Evolutionary conservation across 2,329 filamentous ascomycete species (phyloP), one percentile per base, ranked within the genome.

Genomic region (Diplodia sapinea): DNA sequence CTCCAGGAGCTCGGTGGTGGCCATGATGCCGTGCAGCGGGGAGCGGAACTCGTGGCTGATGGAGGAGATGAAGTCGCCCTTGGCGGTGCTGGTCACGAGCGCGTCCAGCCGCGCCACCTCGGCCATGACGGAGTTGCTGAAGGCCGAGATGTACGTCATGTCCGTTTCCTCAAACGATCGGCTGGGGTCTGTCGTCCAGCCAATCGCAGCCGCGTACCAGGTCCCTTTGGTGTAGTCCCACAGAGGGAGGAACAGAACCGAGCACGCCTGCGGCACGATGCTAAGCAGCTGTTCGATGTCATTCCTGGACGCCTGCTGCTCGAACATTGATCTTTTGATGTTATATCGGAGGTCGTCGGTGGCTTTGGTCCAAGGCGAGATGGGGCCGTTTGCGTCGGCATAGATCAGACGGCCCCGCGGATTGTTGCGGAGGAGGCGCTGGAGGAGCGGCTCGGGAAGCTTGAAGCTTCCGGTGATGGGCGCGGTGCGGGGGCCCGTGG

Each of bases 201-300:
- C 75, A 23, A 79, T 71, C 26, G 74, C 73, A 26, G 76, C 77
- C 4, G 77, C 76, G 68, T 75, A 79, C 75, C 77, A 80, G 36
- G 76, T 72, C 26, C 77, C 76, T 15, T 75, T 75, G 51, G 77
- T 76, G 2, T 74, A 72, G 65, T 81, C 78, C 76, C 78, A 80
- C n/a, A 81, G 54, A 0, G 79, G 78, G 67, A 79, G 78, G 13
- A 80, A 70, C 0, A 78, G 73, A 1, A 80, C 66, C 65, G 76
- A 79, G 31, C 75, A 74, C 7, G 79, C 79, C 36, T 72, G 73
- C 1, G 78, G 78, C 29, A 49, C 29, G 15, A 64, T 49, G 33
- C 20, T n/a, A 2, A 64, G n/a, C 33, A 64, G 51, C 17, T n/a
- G 47, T 1, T 26, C 33, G 8, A 64, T 12, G 6, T 31, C 29